Evolutionary conservation across 169 alveolate genomes (phyloP).

Genomic region (Eimeria falciformis): DNA sequence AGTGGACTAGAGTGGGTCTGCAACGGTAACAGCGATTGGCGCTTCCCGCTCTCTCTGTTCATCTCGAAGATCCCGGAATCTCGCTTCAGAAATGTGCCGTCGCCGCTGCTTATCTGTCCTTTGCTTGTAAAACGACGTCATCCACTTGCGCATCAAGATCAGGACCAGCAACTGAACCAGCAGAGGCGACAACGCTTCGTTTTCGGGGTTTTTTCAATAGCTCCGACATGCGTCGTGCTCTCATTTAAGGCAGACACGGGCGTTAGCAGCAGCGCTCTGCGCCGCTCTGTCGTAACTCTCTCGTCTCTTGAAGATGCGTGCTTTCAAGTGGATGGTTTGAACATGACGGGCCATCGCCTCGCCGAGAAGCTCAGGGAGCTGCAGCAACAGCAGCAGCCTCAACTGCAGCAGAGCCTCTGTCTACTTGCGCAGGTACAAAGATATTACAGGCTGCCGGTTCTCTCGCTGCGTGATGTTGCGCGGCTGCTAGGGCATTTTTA

Average conservation of each 20-base stretch:
- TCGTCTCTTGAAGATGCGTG: constrained; percentile 66
- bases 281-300: constrained; percentile 52
- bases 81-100: background rate
- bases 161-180: background rate
- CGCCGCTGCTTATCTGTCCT: constrained; percentile 25
- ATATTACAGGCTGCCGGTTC: constrained; percentile 61
- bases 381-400: constrained; percentile 57
- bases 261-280: constrained; percentile 63
- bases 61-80: constrained; percentile 27
- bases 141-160: background rate
- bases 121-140: background rate
- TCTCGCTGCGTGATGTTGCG: constrained; percentile 45
- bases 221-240: constrained; percentile 48
- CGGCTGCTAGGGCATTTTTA: constrained; percentile 43
- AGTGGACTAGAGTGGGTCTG: constrained; percentile 49
- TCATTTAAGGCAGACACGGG: constrained; percentile 71
- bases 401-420: background rate
- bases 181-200: constrained; percentile 39
- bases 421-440: background rate
- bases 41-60: constrained; percentile 23
- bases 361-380: constrained; percentile 24
- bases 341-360: constrained; percentile 22
- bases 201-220: constrained; percentile 60
- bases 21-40: constrained; percentile 16
- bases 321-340: constrained; percentile 53